Conservation (phyloP, 768 basidiomycete genomes). For the Coprinopsis sp. region DNA sequence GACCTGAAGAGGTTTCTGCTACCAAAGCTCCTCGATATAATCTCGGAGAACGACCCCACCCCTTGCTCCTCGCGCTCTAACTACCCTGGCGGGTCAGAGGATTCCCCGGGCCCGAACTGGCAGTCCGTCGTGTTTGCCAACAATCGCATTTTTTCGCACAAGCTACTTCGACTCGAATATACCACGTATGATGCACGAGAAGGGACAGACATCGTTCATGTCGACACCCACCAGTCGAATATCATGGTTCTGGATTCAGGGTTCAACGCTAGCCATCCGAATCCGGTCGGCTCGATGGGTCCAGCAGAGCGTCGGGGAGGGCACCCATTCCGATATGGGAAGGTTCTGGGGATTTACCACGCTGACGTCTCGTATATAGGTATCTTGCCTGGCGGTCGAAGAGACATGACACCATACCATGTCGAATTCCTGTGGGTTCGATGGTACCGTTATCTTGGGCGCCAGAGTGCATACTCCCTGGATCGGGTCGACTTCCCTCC, state of each 20-base stretch:
- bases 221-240: not conserved
- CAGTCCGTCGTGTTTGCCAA: not conserved
- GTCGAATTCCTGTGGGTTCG: not conserved
- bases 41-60: not conserved
- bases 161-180: conserved; percentile 3
- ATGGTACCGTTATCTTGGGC: not conserved
- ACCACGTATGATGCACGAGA: conserved; percentile 5
- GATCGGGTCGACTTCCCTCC: not conserved
- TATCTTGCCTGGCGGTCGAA: not conserved
- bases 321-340: conserved; percentile 4
- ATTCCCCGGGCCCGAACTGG: not conserved
- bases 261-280: no score
- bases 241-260: not conserved
- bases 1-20: no score
- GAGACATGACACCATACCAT: not conserved
- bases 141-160: conserved; percentile 3
- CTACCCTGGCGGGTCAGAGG: not conserved
- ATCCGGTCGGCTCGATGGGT: no score
- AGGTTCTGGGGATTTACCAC: conserved; percentile 6
- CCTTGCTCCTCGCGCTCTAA: not conserved
- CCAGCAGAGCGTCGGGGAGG: not conserved
- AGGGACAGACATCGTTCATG: not conserved
- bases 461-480: not conserved
- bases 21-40: no score
- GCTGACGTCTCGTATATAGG: not conserved